Conservation (phyloP, 169 alveolate genomes). For the Amoebophrya sp. region DNA sequence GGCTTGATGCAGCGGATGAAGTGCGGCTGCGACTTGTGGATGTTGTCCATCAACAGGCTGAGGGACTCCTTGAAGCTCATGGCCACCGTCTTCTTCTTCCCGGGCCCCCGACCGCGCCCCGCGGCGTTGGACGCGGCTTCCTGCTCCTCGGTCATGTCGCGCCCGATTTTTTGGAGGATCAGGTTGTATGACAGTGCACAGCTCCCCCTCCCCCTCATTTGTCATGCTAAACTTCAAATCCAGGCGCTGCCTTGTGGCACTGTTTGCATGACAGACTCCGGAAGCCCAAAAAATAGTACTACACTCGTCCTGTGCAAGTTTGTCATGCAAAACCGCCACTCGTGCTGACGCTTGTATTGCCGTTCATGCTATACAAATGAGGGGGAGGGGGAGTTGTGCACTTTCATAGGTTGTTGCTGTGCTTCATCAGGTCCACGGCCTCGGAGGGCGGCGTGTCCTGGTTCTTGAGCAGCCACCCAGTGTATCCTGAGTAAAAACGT, state of each 20-base stretch:
- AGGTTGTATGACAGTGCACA: not conserved
- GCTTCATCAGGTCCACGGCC: not conserved
- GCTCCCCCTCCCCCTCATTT: not conserved
- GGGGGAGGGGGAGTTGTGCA: no score
- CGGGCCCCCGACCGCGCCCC: not conserved
- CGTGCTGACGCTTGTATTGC: no score
- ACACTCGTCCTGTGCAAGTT: no score
- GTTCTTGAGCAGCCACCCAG: not conserved
- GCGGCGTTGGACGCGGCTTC: not conserved
- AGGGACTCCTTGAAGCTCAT: not conserved
- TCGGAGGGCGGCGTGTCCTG: not conserved
- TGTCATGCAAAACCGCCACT: no score
- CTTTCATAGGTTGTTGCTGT: not conserved
- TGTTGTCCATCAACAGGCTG: not conserved
- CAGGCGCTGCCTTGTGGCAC: no score
- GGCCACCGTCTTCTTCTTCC: not conserved
- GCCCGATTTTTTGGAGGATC: not conserved
- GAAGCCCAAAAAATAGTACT: no score
- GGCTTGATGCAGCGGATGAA: slow-evolving; percentile 24
- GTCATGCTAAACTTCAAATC: not conserved
- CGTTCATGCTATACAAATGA: no score
- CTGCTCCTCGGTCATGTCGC: not conserved
- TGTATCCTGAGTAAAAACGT: no score
- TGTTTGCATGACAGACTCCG: no score
- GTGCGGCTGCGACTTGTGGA: not conserved